Evolutionary conservation across 2,329 filamentous ascomycete genomes (phyloP).

Genomic region (Ophiostoma himal-ulmi): DNA sequence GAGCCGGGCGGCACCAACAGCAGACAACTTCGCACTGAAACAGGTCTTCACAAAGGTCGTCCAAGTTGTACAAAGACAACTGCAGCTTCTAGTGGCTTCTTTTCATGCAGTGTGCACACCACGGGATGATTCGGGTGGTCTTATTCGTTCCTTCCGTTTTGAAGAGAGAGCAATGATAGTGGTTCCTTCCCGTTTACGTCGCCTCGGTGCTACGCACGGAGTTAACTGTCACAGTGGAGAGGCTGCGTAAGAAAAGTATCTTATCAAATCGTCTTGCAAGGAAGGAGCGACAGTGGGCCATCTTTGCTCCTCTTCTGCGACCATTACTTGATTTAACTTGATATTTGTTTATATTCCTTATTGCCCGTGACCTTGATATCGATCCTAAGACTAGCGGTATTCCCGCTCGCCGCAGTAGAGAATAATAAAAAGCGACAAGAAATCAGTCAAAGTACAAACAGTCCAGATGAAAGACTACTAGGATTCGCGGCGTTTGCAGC

Average conservation of each 20-base stretch:
- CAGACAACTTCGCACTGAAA: background rate
- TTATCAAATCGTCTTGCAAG: background rate
- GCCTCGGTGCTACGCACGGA: conserved; percentile 1
- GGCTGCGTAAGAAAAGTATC: background rate
- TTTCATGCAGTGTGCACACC: background rate
- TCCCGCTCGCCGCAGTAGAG: background rate
- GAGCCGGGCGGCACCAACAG: background rate
- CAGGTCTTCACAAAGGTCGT: background rate
- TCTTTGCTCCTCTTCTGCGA: background rate
- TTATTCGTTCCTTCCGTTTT: background rate
- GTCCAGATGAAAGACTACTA: background rate
- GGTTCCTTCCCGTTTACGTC: too few relatives aligned
- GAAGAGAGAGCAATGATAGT: too few relatives aligned
- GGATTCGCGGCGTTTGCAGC: background rate
- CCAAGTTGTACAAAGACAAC: background rate
- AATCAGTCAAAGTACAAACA: background rate
- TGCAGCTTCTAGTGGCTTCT: background rate
- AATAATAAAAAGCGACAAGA: background rate
- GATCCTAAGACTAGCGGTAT: background rate
- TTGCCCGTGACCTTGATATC: background rate
- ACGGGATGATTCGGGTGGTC: background rate
- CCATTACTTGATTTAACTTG: background rate
- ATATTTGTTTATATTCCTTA: background rate
- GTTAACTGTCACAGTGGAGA: conserved; percentile 1
- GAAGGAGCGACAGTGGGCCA: background rate